phyloP scores from a whole-genome alignment of 805 yeast genomes.

The Tetrapisispora fleetii region DNA sequence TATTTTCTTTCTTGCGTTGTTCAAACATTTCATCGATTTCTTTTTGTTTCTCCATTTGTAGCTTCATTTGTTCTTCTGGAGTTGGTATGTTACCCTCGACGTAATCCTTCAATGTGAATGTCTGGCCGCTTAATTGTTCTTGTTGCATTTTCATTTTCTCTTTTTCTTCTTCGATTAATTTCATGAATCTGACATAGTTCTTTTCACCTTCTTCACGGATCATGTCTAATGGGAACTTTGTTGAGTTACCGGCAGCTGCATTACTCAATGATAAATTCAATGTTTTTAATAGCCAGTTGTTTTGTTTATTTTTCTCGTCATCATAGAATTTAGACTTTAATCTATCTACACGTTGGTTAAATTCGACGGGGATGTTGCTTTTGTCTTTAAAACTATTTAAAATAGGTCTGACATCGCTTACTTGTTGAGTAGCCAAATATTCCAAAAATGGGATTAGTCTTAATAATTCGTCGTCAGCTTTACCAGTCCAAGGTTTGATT shows the following conservation, averaged over 20 bases:
- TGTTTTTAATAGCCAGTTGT: constrained; percentile 46
- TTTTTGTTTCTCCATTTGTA: constrained; percentile 34
- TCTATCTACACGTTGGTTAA: constrained; percentile 61
- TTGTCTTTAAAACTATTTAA: constrained; percentile 63
- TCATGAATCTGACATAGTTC: constrained; percentile 74
- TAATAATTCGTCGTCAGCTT: constrained; percentile 68
- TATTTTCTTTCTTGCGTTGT: constrained; percentile 19
- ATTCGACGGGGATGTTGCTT: constrained; percentile 64
- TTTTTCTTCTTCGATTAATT: constrained; percentile 77
- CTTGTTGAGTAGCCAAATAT: constrained; percentile 78
- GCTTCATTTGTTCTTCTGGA: constrained; percentile 50
- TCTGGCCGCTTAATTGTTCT: constrained; percentile 74
- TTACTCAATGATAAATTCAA: constrained; percentile 42
- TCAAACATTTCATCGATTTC: constrained; percentile 30
- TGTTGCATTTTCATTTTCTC: constrained; percentile 51
- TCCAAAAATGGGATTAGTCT: constrained; percentile 86
- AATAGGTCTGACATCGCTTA: constrained; percentile 84
- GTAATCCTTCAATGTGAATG: constrained; percentile 73
- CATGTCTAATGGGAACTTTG: constrained; percentile 63
- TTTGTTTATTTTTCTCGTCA: constrained; percentile 38
- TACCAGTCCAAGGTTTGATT: constrained; percentile 78
- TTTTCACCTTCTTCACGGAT: constrained; percentile 89
- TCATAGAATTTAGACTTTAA: constrained; percentile 63
- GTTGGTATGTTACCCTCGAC: constrained; percentile 75
- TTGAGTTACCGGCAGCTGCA: constrained; percentile 19